Conservation (phyloP, 257 asterid genomes). For the Solanum etuberosum region DNA sequence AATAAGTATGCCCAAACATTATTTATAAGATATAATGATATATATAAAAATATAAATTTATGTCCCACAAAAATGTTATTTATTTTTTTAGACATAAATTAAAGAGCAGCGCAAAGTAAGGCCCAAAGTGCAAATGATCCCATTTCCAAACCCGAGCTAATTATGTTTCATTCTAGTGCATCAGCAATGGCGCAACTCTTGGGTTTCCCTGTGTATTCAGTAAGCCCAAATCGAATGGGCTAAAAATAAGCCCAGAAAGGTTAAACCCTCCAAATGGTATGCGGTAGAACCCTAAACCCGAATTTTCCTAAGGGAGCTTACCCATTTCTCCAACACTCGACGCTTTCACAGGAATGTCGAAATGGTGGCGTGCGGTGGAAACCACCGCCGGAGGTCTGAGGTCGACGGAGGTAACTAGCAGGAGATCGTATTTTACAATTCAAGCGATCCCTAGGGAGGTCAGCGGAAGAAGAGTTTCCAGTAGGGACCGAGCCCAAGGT, state of each 20-base stretch:
- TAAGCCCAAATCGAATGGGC: not conserved
- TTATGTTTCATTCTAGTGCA: not conserved
- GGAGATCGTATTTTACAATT: conserved; percentile 57
- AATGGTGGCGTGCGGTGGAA: conserved; percentile 60
- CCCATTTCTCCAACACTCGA: not conserved
- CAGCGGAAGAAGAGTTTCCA: conserved; percentile 60
- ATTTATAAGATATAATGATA: not conserved
- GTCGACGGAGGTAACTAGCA: conserved; percentile 9
- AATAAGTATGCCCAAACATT: not conserved
- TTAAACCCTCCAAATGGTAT: not conserved
- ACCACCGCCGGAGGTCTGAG: conserved; percentile 37
- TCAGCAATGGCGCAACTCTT: not conserved
- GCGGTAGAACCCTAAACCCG: not conserved
- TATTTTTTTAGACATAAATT: not conserved
- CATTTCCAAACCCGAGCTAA: not conserved
- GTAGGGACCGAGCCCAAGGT: conserved; percentile 70
- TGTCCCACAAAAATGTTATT: not conserved
- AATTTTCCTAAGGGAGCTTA: not conserved
- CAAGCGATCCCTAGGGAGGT: conserved; percentile 83
- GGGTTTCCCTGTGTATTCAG: not conserved
- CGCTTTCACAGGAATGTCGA: conserved; percentile 36
- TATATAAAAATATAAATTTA: no score
- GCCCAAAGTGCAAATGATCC: not conserved
- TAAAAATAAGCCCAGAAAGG: not conserved
- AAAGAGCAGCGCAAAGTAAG: not conserved